Conservation (phyloP, 208 protist species). For the Trypanosoma avium region DNA sequence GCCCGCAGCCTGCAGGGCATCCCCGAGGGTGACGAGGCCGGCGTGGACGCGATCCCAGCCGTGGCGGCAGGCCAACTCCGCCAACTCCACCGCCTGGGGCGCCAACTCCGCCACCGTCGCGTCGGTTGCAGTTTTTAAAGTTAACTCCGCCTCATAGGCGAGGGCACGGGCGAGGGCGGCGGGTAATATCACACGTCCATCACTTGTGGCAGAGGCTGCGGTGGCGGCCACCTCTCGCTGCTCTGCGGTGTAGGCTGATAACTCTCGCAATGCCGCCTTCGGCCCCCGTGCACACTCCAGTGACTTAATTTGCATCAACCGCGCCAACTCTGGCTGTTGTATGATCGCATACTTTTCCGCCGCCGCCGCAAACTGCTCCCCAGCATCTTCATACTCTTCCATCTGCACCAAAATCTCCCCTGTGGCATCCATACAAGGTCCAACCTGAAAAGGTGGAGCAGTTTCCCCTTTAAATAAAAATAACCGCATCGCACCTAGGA, state of each 20-base stretch:
- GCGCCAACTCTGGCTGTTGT: constrained; percentile 70
- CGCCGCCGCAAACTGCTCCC: constrained; percentile 71
- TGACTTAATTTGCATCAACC: constrained; percentile 78
- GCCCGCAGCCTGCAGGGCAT: constrained; percentile 46
- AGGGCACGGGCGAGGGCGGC: constrained; percentile 60
- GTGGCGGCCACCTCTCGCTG: constrained; percentile 32
- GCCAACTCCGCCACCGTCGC: constrained; percentile 19
- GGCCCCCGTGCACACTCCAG: constrained; percentile 55
- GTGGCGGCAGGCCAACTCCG: constrained; percentile 38
- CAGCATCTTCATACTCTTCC: constrained; percentile 77
- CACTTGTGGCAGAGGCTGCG: constrained; percentile 58
- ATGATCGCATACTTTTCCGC: constrained; percentile 83
- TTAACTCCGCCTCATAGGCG: constrained; percentile 72
- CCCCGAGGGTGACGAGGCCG: constrained; percentile 55
- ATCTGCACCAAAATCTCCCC: constrained; percentile 80
- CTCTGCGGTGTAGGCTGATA: constrained; percentile 51
- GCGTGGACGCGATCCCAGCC: constrained; percentile 78
- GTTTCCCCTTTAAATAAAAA: constrained; percentile 89
- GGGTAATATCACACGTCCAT: too few relatives aligned
- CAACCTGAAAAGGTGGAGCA: constrained; percentile 86
- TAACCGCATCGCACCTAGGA: constrained; percentile 80
- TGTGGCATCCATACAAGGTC: constrained; percentile 77
- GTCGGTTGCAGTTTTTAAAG: constrained; percentile 42
- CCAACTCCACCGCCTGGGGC: constrained; percentile 48
- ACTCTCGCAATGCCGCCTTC: constrained; percentile 47